Evolutionary conservation across 441 rosid genomes (phyloP).

Genomic region (Flueggea neowawraea): DNA sequence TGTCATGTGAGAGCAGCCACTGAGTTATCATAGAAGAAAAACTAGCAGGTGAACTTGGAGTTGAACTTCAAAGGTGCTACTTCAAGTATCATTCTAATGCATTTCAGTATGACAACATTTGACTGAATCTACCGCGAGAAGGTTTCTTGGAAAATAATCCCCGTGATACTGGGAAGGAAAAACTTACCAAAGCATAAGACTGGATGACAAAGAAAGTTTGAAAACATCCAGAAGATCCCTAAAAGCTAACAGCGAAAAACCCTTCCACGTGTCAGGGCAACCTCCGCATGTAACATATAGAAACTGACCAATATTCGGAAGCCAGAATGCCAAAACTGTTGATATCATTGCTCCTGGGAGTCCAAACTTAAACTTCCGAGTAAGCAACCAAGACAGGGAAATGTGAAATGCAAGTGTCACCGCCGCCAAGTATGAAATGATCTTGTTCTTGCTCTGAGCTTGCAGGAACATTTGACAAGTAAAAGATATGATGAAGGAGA

Average conservation of each 20-base stretch:
- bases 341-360: conserved; percentile 61
- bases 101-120: no score
- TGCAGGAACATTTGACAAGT: conserved; percentile 85
- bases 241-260: conserved; percentile 54
- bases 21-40: no score
- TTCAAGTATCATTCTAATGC: no score
- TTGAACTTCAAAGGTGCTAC: no score
- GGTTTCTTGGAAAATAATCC: no score
- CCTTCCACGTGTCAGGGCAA: conserved; percentile 69
- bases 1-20: no score
- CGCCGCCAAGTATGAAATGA: conserved; percentile 63
- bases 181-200: no score
- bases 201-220: no score
- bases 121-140: no score
- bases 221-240: not conserved
- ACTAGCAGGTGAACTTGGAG: no score
- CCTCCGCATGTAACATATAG: conserved; percentile 54
- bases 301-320: conserved; percentile 67
- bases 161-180: no score
- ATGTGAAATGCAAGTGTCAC: conserved; percentile 38
- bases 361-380: conserved; percentile 45
- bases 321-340: conserved; percentile 57
- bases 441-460: conserved; percentile 74
- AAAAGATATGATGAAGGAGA: conserved; percentile 39
- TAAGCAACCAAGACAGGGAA: conserved; percentile 64